Conservation (phyloP, 2,329 filamentous ascomycete species). For the Pestalotiopsis sp. region DNA sequence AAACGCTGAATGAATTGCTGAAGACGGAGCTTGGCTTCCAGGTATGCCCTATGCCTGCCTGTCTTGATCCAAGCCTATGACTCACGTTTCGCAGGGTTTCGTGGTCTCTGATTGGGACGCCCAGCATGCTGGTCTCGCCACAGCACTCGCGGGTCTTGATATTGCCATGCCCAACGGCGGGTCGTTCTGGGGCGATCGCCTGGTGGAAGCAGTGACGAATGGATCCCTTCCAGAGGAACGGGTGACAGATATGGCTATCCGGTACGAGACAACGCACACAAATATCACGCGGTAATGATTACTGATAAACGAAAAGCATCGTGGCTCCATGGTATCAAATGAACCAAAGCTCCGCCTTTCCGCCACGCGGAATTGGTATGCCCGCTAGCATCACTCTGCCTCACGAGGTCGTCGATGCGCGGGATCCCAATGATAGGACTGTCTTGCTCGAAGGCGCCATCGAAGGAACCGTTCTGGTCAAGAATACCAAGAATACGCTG, state of each 20-base stretch:
- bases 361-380: slow-evolving; percentile 51
- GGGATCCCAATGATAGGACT: too few species aligned
- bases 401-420: slow-evolving; percentile 54
- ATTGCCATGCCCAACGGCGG: slow-evolving; percentile 65
- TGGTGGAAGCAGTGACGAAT: slow-evolving; percentile 60
- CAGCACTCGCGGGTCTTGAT: slow-evolving; percentile 68
- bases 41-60: slow-evolving; percentile 65
- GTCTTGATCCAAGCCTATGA: neutral
- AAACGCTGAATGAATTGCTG: slow-evolving; percentile 49
- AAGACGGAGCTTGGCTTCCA: slow-evolving; percentile 57
- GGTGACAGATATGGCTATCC: slow-evolving; percentile 63
- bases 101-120: slow-evolving; percentile 70
- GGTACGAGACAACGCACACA: slow-evolving; percentile 18
- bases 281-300: too few species aligned
- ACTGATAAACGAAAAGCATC: slow-evolving; percentile 29
- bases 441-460: too few species aligned
- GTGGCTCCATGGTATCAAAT: slow-evolving; percentile 60
- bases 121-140: slow-evolving; percentile 64
- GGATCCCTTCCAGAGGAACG: slow-evolving; percentile 58
- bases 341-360: slow-evolving; percentile 50
- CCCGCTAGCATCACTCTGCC: slow-evolving; percentile 45
- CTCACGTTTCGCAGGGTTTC: slow-evolving; percentile 49
- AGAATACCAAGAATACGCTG: slow-evolving; percentile 58
- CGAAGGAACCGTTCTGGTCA: slow-evolving; percentile 55
- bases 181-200: slow-evolving; percentile 53